Base-by-base conservation (phyloP, 2,329 filamentous ascomycete species). In the Cordyceps fumosorosea region DNA sequence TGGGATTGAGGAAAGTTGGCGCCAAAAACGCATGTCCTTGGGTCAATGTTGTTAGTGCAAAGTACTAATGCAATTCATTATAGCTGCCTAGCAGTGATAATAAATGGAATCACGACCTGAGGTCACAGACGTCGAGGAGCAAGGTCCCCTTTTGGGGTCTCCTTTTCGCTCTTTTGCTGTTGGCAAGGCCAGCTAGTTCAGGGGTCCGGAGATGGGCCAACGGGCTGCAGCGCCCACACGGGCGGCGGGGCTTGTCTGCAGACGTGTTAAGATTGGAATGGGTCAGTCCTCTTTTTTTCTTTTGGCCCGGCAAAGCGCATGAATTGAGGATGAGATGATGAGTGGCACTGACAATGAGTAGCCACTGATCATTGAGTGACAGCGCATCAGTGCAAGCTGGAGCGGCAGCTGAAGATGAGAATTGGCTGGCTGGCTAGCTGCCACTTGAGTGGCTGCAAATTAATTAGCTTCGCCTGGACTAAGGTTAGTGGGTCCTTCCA, bases 211-310 rank as follows among this genome's bases (percentile, higher is more conserved):
- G 42, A 56, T 56, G 54, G 54, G 54, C 24, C 54, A 29, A 34
- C 24, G 40, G 40, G 29, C 24, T 34, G 12, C n/a, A 26, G 20
- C 24, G 42, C n/a, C 53, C 53, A 55, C 53, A 44, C 14, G 40
- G 22, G 14, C 34, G 34, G 51, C 32, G 34, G 34, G 37, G 37
- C 7, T 44, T 44, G 40, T 18, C 42, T 47, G n/a, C 11, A 12
- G 18, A 20, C 42, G 14, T 55, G 52, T 55, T 55, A 55, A 55
- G 37, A 55, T 55, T 55, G 53, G 37, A 22, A 55, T 55, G 53
- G 53, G 53, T 29, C 53, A 26, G 16, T 11, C 10, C 22, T 22
- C 22, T 53, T 37, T 37, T 37, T 37, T 53, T 11, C 22, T 24
- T 53, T 24, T 40, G 12, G 34, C 32, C 40, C 14, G 16, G 40